Evolutionary conservation across 2,329 filamentous ascomycete species (phyloP), one percentile per base, ranked within the genome.

Genomic region (Fusarium verticillioides): DNA sequence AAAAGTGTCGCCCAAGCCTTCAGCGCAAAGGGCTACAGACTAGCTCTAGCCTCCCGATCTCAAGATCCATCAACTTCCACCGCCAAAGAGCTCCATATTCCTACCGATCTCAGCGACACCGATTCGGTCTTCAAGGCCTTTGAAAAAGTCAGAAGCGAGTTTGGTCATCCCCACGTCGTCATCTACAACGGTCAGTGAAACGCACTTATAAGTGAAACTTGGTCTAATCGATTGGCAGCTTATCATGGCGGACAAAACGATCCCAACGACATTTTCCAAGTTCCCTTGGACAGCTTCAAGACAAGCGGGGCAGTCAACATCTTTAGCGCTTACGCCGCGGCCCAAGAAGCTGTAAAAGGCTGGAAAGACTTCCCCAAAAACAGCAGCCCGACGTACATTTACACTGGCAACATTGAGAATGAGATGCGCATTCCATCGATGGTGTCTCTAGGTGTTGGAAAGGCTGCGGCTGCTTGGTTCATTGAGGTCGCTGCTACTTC

Each of bases 121-220:
- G 9, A 37, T 2, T 58, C 65, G 0, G 18, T 69, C 1, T 2
- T 58, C 5, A 2, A 53, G 10, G 40, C 65, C 5, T 69, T 69
- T 11, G 4, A 23, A 1, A 64, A 69, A 4, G 60, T 66, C 15
- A 63, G 32, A 2, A 26, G 5, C 13, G 39, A 26, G 13, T 64
- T 69, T 0, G 66, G 65, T 0, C 19, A 69, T 26, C 66, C 66
- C 2, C 68, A 46, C 7, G 44, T 69, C 1, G 58, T 69, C 11
- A 37, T 69, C 7, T 69, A 69, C 15, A 69, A 69, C 5, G 42
- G 58, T 47, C 0, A 23, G 34, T 72, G 1, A 4, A 7, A 4
- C 9, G 0, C 1, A 7, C 9, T 13, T 1, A 0, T 4, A 0
- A 28, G 0, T 4, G 0, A 0, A 21, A 3, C 9, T 2, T 2